Conservation (phyloP, 2,329 filamentous ascomycete species). For the Stagonosporopsis vannaccii region DNA sequence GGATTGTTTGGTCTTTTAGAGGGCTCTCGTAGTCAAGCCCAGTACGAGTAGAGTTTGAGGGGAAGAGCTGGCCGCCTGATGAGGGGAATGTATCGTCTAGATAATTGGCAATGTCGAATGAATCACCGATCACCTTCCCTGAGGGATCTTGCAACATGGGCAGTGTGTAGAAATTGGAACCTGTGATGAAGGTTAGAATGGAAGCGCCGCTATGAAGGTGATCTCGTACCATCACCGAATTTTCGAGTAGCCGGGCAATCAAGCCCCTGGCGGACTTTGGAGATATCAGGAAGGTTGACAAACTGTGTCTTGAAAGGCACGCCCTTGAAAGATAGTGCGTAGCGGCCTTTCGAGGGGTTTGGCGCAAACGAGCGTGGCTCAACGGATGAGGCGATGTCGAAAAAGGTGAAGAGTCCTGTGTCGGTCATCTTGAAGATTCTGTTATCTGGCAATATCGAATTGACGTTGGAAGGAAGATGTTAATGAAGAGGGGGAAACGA, state of each 20-base stretch:
- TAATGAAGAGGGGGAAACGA: neutral
- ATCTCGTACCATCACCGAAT: constrained; percentile 55
- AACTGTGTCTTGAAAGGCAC: constrained; percentile 60
- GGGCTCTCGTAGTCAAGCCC: constrained; percentile 53
- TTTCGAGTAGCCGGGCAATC: constrained; percentile 60
- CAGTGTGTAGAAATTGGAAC: constrained; percentile 66
- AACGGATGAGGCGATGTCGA: constrained; percentile 57
- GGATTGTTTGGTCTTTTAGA: constrained; percentile 33
- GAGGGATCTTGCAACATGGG: constrained; percentile 63
- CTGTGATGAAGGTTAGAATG: neutral
- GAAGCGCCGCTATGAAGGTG: neutral
- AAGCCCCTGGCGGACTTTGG: constrained; percentile 46
- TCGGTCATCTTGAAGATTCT: constrained; percentile 1
- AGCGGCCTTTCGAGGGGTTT: constrained; percentile 61
- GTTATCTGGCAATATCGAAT: neutral
- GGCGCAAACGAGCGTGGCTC: constrained; percentile 53
- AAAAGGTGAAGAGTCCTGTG: constrained; percentile 42
- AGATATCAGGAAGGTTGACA: constrained; percentile 62
- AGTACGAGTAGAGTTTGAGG: constrained; percentile 39
- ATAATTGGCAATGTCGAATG: constrained; percentile 70
- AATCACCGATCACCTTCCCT: constrained; percentile 61
- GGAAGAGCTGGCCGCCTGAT: constrained; percentile 60
- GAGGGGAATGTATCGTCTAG: constrained; percentile 62
- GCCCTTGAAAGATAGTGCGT: constrained; percentile 59
- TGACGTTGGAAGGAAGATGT: neutral